Evolutionary conservation across 2,329 filamentous ascomycete genomes (phyloP), one percentile per base, ranked within the genome.

Genomic region (Conoideocrella luteorostrata): DNA sequence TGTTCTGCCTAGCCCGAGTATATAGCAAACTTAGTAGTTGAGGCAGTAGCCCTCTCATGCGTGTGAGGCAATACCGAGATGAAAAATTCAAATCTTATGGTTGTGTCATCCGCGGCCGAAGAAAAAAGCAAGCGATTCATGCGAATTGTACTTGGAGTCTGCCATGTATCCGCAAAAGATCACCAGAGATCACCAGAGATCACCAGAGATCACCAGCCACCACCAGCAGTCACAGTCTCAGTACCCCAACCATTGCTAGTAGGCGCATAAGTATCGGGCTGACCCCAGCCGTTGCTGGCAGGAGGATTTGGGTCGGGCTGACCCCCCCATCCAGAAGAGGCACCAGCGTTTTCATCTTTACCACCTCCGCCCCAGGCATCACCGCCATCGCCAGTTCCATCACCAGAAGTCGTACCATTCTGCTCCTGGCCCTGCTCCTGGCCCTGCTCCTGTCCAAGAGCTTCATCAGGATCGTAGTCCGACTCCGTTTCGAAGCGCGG

Each of bases 401-500:
- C 52, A 18, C 43, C 52, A 20, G 22, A 39, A 18, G 20, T 23
- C 15, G 21, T n/a, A 20, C 18, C 12, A 4, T 32, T 18, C 17
- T 26, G 39, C n/a, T n/a, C 39, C 11, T 24, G 21, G 4, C 15
- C 21, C 13, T 24, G n/a, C n/a, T n/a, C n/a, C n/a, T n/a, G n/a
- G n/a, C n/a, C n/a, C n/a, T n/a, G n/a, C n/a, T n/a, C n/a, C 13
- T 15, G 35, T 23, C 7, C 41, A 17, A 35, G 32, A 7, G 28
- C 44, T 32, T 64, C 63, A 15, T 62, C 55, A 1, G 61, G 64
- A 37, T 77, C 74, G 29, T 68, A 77, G 50, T 77, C 74, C 0
- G 71, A 75, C 41, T 77, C 75, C 0, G 71, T 71, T 53, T 79
- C 77, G 38, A 78, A 78, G 51, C 73, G 72, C 17, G 76, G 63